Conservation (phyloP, 257 asterid genomes). For the Fraxinus cuspidata region DNA sequence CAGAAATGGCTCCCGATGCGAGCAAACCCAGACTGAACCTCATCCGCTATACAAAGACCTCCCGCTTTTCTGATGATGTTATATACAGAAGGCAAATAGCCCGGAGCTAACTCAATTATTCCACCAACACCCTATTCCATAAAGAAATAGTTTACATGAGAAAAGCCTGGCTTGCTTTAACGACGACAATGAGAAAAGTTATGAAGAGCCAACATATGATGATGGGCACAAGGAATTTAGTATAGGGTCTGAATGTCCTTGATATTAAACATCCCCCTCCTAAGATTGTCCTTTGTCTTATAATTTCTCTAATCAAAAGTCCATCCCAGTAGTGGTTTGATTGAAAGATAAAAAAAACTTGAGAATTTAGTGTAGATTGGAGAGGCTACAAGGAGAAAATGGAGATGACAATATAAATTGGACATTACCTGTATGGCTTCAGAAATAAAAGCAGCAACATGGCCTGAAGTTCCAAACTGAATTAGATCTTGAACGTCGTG, state of each 20-base stretch:
- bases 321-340: neutral
- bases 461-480: slow-evolving; percentile 37
- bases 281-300: neutral
- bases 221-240: neutral
- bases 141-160: neutral
- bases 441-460: slow-evolving; percentile 39
- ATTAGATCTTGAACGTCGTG: slow-evolving; percentile 37
- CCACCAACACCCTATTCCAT: slow-evolving; percentile 42
- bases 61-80: slow-evolving; percentile 34
- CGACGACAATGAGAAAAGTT: neutral
- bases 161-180: neutral
- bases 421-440: slow-evolving; percentile 40
- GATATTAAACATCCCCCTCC: neutral
- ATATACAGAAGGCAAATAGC: slow-evolving; percentile 36
- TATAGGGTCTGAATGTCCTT: neutral
- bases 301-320: neutral
- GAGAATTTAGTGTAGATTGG: neutral
- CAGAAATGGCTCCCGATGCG: slow-evolving; percentile 44
- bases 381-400: neutral
- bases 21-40: slow-evolving; percentile 41
- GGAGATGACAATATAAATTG: neutral
- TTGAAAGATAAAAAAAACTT: too few species aligned
- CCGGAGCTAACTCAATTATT: slow-evolving; percentile 43
- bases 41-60: slow-evolving; percentile 42
- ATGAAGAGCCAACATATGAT: neutral